Conservation (phyloP, 2,329 filamentous ascomycete species). For the Albophoma yamanashiensis region DNA sequence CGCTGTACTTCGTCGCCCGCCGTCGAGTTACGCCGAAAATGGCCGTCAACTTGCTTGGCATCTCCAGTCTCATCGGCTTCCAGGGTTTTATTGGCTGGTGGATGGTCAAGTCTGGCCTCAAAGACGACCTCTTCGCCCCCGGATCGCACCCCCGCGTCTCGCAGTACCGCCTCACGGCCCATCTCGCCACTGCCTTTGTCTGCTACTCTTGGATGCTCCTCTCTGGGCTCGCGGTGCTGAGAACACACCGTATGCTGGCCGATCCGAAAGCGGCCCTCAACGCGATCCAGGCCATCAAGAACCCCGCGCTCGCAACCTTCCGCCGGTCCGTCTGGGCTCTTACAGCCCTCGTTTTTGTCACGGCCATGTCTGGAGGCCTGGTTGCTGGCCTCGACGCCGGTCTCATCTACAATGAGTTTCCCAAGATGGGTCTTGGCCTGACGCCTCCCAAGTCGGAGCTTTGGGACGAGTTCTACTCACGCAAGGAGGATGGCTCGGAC, state of each 20-base stretch:
- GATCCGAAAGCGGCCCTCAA: slow-evolving; percentile 53
- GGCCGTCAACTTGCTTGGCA: slow-evolving; percentile 68
- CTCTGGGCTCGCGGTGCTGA: slow-evolving; percentile 75
- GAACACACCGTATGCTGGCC: slow-evolving; percentile 60
- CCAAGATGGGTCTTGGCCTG: slow-evolving; percentile 80
- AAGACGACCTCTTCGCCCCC: slow-evolving; percentile 88
- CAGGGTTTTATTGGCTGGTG: slow-evolving; percentile 97
- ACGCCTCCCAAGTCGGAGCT: slow-evolving; percentile 75
- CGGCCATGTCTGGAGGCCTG: slow-evolving; percentile 85
- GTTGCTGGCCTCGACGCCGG: slow-evolving; percentile 94
- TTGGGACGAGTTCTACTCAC: slow-evolving; percentile 76
- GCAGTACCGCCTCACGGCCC: slow-evolving; percentile 85
- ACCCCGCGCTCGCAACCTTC: slow-evolving; percentile 61
- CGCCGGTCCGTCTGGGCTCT: slow-evolving; percentile 62
- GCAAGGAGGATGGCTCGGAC: slow-evolving; percentile 66
- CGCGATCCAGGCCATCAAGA: slow-evolving; percentile 49
- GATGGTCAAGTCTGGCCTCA: slow-evolving; percentile 97
- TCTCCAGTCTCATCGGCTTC: slow-evolving; percentile 82
- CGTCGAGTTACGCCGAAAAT: slow-evolving; percentile 69
- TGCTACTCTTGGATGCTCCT: slow-evolving; percentile 94
- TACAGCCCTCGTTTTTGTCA: slow-evolving; percentile 69
- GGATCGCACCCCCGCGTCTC: slow-evolving; percentile 86
- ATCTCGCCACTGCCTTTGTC: slow-evolving; percentile 81
- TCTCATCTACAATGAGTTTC: slow-evolving; percentile 98
- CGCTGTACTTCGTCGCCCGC: slow-evolving; percentile 76